Conservation (phyloP, 148 eudicot species). For the Vaccinium myrtillus region DNA sequence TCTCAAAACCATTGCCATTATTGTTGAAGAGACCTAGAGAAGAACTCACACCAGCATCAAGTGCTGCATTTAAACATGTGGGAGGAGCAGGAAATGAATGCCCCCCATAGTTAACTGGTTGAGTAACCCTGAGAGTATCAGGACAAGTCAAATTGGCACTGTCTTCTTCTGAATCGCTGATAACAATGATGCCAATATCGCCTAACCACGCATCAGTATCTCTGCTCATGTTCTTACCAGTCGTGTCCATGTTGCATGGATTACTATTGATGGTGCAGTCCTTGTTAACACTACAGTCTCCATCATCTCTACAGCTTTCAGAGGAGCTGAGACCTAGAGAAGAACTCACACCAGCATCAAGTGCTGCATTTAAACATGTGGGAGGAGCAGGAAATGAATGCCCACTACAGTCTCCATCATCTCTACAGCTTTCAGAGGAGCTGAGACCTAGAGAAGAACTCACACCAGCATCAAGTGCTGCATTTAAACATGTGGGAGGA, state of each 20-base stretch:
- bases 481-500: conserved; percentile 36
- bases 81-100: conserved; percentile 24
- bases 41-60: conserved; percentile 46
- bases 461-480: conserved; percentile 45
- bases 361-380: conserved; percentile 41
- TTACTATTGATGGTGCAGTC: conserved; percentile 50
- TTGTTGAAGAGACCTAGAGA: conserved; percentile 47
- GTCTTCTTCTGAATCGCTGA: conserved; percentile 93
- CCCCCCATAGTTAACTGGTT: conserved; percentile 20
- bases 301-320: conserved; percentile 59
- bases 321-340: conserved; percentile 37
- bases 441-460: conserved; percentile 48
- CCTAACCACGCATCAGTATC: conserved; percentile 31
- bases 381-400: conserved; percentile 24
- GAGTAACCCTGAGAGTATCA: conserved; percentile 28
- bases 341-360: conserved; percentile 46
- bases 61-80: conserved; percentile 41
- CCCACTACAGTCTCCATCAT: conserved; percentile 54
- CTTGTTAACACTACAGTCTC: conserved; percentile 54
- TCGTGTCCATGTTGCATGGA: conserved; percentile 24
- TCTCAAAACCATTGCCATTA: conserved; percentile 53
- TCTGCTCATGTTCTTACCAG: conserved; percentile 20
- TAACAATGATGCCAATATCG: conserved; percentile 61
- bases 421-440: conserved; percentile 40
- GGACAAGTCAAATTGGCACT: conserved; percentile 46